phyloP scores from a whole-genome alignment of 169 alveolate genomes.

The Plasmodium berghei region DNA sequence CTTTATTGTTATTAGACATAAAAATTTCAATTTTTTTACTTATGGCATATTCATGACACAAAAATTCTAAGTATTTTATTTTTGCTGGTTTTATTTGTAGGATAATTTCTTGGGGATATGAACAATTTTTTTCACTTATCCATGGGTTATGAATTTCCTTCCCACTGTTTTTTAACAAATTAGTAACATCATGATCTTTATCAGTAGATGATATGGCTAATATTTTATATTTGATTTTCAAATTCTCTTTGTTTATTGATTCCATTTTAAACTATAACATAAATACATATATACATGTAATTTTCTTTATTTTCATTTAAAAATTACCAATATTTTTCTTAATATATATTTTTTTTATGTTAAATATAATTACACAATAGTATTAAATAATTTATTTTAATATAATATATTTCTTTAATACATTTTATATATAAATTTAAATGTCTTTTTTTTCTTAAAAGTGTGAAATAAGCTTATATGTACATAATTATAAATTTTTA shows the following conservation, averaged over 20 bases:
- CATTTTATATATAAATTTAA: constrained; percentile 29
- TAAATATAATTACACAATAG: constrained; percentile 7
- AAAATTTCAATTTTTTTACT: constrained; percentile 73
- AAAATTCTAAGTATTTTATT: constrained; percentile 71
- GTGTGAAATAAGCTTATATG: constrained; percentile 5
- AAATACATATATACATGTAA: constrained; percentile 1
- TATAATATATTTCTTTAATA: constrained; percentile 19
- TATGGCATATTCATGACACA: constrained; percentile 71
- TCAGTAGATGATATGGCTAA: constrained; percentile 68
- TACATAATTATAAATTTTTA: constrained; percentile 9
- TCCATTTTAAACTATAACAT: constrained; percentile 33
- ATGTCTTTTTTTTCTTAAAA: constrained; percentile 34
- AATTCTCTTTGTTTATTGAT: constrained; percentile 66
- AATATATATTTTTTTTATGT: not conserved
- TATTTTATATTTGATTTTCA: constrained; percentile 67
- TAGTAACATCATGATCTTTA: constrained; percentile 60
- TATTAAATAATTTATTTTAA: constrained; percentile 29
- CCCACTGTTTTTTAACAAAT: constrained; percentile 49
- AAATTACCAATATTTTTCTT: constrained; percentile 6
- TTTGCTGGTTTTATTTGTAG: constrained; percentile 66
- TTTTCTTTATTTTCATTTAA: constrained; percentile 12
- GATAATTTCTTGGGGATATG: constrained; percentile 69
- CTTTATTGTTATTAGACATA: constrained; percentile 70
- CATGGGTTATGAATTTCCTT: constrained; percentile 59
- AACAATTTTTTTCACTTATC: constrained; percentile 68